Evolutionary conservation across 768 basidiomycete genomes (phyloP).

Genomic region (Leccinum olivaceopallidum): DNA sequence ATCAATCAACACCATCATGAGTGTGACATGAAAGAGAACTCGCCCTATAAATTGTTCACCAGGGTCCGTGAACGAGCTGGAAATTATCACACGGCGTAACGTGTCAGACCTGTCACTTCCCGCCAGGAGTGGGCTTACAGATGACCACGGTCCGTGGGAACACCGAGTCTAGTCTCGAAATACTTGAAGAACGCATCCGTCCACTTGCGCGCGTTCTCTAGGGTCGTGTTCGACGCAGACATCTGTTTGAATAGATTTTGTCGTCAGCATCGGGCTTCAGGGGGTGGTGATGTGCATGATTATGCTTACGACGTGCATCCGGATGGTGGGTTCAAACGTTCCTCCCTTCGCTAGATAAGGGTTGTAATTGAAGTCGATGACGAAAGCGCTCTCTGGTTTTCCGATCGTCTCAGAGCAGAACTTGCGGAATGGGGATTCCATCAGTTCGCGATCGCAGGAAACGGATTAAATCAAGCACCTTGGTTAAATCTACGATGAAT

Average conservation of each 20-base stretch:
- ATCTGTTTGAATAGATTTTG: constrained; percentile 35
- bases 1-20: neutral
- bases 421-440: neutral
- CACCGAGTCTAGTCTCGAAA: constrained; percentile 51
- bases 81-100: neutral
- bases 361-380: constrained; percentile 51
- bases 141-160: constrained; percentile 54
- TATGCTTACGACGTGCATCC: constrained; percentile 30
- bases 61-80: constrained; percentile 7
- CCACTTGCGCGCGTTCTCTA: constrained; percentile 48
- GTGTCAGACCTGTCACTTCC: neutral
- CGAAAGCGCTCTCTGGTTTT: constrained; percentile 55
- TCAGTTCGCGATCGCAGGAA: neutral
- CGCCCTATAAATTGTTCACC: constrained; percentile 8
- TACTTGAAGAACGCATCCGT: constrained; percentile 54
- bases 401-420: constrained; percentile 48
- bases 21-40: neutral
- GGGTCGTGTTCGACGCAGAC: constrained; percentile 56
- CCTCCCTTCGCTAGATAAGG: constrained; percentile 58
- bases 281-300: neutral
- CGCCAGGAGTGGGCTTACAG: constrained; percentile 39
- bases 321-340: constrained; percentile 62
- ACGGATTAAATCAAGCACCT: neutral
- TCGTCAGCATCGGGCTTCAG: neutral
- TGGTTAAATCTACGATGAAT: constrained; percentile 6